Conservation (phyloP, 257 asterid genomes). For the Haberlea rhodopensis region DNA sequence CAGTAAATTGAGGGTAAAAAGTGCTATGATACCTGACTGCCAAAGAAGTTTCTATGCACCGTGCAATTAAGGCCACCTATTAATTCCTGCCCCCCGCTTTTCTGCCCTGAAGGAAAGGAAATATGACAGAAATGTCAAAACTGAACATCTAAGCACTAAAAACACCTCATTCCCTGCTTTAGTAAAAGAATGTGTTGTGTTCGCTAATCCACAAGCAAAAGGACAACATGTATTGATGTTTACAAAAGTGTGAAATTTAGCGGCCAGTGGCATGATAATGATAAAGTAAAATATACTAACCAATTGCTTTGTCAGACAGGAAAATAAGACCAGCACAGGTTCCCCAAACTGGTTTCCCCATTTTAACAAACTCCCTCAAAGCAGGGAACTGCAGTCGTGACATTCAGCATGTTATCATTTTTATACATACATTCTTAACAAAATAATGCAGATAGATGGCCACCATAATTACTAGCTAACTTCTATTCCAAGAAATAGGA, state of each 20-base stretch:
- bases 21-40: constrained; percentile 62
- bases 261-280: neutral
- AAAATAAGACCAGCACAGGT: constrained; percentile 98
- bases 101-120: constrained; percentile 63
- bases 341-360: constrained; percentile 99
- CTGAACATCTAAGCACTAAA: neutral
- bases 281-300: constrained; percentile 33
- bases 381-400: constrained; percentile 83
- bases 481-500: neutral
- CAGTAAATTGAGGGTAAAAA: constrained; percentile 16
- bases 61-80: constrained; percentile 93
- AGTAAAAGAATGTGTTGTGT: neutral
- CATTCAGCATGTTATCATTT: constrained; percentile 12
- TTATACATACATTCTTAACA: neutral
- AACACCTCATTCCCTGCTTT: neutral
- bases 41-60: constrained; percentile 88
- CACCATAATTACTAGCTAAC: constrained; percentile 2
- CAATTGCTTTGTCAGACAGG: constrained; percentile 82
- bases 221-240: neutral
- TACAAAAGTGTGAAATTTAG: constrained; percentile 12
- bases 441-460: neutral
- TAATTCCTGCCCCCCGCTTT: constrained; percentile 91
- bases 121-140: constrained; percentile 23
- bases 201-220: neutral
- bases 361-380: constrained; percentile 79